Percentiles rank a stretch among this genome's conserved stretches.
These are phyloP conservation scores for Onygenales sp. DNA, from an alignment of 2,329 filamentous ascomycete species.

Conservation along the genomic window DNA sequence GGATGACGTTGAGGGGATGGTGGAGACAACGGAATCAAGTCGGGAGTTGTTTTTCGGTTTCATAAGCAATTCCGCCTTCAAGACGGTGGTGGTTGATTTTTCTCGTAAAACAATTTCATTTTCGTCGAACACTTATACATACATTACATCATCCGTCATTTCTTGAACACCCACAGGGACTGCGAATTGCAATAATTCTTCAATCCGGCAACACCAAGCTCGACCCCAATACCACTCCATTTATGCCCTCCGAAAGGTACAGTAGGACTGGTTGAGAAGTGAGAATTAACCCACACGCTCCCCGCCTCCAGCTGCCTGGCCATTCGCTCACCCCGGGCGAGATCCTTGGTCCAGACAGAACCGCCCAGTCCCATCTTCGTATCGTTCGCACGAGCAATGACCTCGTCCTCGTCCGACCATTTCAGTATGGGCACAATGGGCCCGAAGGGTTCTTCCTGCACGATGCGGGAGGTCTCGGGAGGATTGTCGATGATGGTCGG, in stretches of 20 bases:
- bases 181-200: constrained; percentile 19
- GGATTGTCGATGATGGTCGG: constrained; percentile 49
- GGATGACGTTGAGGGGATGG: no score
- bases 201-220: constrained; percentile 21
- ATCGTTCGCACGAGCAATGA: constrained; percentile 38
- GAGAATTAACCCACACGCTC: constrained; percentile 48
- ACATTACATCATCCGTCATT: neutral
- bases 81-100: no score
- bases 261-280: constrained; percentile 37
- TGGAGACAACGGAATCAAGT: no score
- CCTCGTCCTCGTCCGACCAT: constrained; percentile 44
- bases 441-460: constrained; percentile 50
- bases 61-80: no score
- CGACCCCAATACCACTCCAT: constrained; percentile 24
- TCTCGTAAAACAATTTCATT: no score
- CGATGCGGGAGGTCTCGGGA: constrained; percentile 42
- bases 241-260: constrained; percentile 28
- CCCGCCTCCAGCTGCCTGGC: constrained; percentile 43
- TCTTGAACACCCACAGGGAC: constrained; percentile 2
- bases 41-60: no score
- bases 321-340: constrained; percentile 40
- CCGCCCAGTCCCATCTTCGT: constrained; percentile 43
- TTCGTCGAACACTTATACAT: no score
- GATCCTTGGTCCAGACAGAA: constrained; percentile 44
- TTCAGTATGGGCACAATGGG: constrained; percentile 53